Conservation (phyloP, 352 stramenopile species). For the Lagenidium giganteum region DNA sequence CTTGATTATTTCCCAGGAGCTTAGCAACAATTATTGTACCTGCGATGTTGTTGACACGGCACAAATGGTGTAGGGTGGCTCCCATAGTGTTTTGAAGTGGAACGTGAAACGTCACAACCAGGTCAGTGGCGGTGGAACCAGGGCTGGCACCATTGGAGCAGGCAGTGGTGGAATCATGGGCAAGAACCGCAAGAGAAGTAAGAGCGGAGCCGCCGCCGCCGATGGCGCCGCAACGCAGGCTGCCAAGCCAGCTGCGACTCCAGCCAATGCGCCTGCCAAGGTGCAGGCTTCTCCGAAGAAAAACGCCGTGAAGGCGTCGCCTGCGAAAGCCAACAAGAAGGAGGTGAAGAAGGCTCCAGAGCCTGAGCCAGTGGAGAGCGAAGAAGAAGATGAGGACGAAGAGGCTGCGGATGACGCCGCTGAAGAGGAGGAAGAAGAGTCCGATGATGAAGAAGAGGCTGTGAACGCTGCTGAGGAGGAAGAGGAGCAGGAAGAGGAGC, state of each 20-base stretch:
- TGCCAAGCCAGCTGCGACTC: too few species aligned
- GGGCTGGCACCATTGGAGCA: not conserved
- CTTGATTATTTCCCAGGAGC: not conserved
- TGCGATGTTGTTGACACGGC: not conserved
- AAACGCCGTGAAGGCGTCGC: constrained; percentile 7
- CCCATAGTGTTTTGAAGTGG: not conserved
- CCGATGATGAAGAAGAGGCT: too few species aligned
- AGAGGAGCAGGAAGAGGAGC: constrained; percentile 2
- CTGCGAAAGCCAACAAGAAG: not conserved
- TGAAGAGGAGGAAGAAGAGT: constrained; percentile 15
- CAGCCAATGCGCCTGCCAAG: constrained; percentile 8
- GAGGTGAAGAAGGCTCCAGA: not conserved
- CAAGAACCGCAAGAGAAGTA: constrained; percentile 19
- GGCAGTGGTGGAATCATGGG: constrained; percentile 26
- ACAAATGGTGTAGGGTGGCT: too few species aligned
- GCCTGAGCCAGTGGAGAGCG: not conserved
- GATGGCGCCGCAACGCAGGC: constrained; percentile 1
- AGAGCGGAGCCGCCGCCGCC: constrained; percentile 5
- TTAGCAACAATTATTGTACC: not conserved
- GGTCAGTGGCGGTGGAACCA: too few species aligned
- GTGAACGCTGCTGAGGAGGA: too few species aligned
- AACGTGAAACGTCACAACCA: constrained; percentile 32
- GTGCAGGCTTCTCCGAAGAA: not conserved
- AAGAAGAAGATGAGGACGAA: constrained; percentile 9
- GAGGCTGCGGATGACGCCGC: constrained; percentile 23